Evolutionary conservation across 1,284 basidiomycete genomes (phyloP).

Genomic region (Tilletiopsis washingtonensis): DNA sequence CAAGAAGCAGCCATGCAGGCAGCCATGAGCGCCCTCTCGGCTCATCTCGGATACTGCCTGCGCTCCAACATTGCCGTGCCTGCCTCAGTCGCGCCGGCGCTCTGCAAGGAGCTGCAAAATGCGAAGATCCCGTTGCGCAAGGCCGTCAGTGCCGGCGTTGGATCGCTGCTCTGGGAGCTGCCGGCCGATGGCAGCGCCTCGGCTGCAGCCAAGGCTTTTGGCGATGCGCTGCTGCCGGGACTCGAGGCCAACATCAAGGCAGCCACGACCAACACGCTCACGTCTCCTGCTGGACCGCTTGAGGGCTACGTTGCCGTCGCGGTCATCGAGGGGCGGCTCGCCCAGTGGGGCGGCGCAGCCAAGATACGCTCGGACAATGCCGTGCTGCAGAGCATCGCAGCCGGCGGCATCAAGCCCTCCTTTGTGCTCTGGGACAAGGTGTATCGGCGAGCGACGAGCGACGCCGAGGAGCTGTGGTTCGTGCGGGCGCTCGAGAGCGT

Average conservation of each 20-base stretch:
- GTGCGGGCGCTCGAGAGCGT: constrained; percentile 19
- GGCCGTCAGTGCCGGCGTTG: constrained; percentile 24
- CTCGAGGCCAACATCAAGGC: constrained; percentile 34
- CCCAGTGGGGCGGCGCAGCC: constrained; percentile 12
- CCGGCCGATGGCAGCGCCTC: constrained; percentile 2
- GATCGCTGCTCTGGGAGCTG: constrained; percentile 21
- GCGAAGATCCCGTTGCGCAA: constrained; percentile 29
- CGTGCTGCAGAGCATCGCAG: constrained; percentile 18
- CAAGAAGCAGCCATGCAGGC: constrained; percentile 30
- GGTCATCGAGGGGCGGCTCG: constrained; percentile 19
- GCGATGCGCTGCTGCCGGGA: constrained; percentile 31
- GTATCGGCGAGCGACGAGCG: constrained; percentile 27
- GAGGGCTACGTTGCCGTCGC: constrained; percentile 39
- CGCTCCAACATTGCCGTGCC: constrained; percentile 6
- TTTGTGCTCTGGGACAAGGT: constrained; percentile 44
- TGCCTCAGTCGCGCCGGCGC: constrained; percentile 14
- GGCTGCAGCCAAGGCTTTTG: constrained; percentile 17
- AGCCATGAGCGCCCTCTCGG: constrained; percentile 20
- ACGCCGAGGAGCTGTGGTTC: constrained; percentile 32
- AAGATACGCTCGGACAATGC: constrained; percentile 24
- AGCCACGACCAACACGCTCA: constrained; percentile 31
- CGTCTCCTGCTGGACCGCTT: constrained; percentile 30
- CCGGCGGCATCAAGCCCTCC: constrained; percentile 32
- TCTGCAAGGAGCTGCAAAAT: constrained; percentile 34
- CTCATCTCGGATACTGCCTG: constrained; percentile 19